These are phyloP conservation scores for Falciphora oryzae DNA, from an alignment of 2,329 filamentous ascomycete genomes.

Conservation along the genomic window DNA sequence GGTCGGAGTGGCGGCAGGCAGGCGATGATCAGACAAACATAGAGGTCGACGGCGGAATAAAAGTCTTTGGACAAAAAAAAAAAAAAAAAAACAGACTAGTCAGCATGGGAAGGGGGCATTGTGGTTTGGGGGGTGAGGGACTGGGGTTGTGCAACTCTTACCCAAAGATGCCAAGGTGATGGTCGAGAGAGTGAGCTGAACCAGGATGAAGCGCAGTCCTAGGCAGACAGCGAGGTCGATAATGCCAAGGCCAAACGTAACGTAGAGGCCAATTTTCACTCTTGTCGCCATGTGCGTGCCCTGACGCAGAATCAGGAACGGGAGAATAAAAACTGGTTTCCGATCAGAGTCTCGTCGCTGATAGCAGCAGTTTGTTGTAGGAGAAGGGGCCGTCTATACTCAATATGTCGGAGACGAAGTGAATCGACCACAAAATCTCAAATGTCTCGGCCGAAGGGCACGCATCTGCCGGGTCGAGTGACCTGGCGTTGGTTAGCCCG, in stretches of 20 bases:
- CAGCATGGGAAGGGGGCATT: too few relatives aligned
- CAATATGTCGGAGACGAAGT: not conserved
- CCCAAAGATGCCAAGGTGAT: not conserved
- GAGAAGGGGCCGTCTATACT: not conserved
- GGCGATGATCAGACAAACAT: not conserved
- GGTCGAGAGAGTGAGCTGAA: not conserved
- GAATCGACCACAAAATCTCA: not conserved
- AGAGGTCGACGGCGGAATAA: not conserved
- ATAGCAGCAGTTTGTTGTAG: too few relatives aligned
- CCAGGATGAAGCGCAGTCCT: not conserved
- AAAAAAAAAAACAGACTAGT: too few relatives aligned
- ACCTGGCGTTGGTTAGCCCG: not conserved
- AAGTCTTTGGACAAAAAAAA: not conserved
- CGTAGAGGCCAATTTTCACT: not conserved
- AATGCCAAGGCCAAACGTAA: not conserved
- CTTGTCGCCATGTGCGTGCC: not conserved
- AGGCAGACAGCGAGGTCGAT: not conserved
- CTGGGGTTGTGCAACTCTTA: too few relatives aligned
- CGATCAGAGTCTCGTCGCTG: not conserved
- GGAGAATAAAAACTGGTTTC: not conserved
- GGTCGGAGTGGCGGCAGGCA: conserved; percentile 1
- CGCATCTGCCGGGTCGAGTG: not conserved
- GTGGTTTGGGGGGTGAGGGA: too few relatives aligned
- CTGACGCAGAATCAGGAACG: not conserved
- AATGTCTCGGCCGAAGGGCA: not conserved